These are phyloP conservation scores for Ustulina deusta DNA, from an alignment of 2,329 filamentous ascomycete species.

Conservation along the genomic window DNA sequence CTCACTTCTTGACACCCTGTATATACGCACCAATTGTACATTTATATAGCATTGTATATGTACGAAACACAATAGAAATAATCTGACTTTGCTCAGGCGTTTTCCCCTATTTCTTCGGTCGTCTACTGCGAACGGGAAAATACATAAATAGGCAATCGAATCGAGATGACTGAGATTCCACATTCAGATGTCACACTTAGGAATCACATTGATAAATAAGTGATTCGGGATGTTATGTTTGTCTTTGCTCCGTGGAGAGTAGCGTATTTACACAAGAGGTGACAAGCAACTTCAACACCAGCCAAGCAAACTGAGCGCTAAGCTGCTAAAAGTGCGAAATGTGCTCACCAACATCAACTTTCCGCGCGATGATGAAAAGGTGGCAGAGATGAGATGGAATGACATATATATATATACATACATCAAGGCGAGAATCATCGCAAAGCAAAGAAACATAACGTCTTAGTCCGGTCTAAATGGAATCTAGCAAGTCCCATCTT, in stretches of 20 bases:
- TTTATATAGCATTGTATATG: slow-evolving; percentile 28
- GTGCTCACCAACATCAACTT: neutral
- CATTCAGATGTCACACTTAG: neutral
- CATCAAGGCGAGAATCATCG: slow-evolving; percentile 19
- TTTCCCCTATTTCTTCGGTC: too few species aligned
- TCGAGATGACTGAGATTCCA: neutral
- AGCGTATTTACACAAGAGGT: slow-evolving; percentile 1
- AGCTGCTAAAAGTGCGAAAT: neutral
- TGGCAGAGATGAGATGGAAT: slow-evolving; percentile 6
- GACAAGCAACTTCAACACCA: neutral
- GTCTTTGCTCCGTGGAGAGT: neutral
- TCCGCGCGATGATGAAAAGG: slow-evolving; percentile 5
- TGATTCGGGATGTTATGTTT: neutral
- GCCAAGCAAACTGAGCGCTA: neutral
- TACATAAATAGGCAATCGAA: neutral
- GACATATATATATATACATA: slow-evolving; percentile 15
- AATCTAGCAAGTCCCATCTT: neutral
- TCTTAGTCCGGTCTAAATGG: neutral
- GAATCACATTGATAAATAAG: neutral
- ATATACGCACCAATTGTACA: slow-evolving; percentile 33
- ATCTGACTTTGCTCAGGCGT: slow-evolving; percentile 20
- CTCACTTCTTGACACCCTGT: slow-evolving; percentile 4
- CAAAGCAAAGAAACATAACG: neutral
- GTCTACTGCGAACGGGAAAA: neutral
- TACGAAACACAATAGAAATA: slow-evolving; percentile 21